Percentiles rank a stretch among this genome's conserved stretches.
Evolutionary conservation across 1,284 basidiomycete genomes (phyloP).

Genomic region (Leccinum subrobustum): DNA sequence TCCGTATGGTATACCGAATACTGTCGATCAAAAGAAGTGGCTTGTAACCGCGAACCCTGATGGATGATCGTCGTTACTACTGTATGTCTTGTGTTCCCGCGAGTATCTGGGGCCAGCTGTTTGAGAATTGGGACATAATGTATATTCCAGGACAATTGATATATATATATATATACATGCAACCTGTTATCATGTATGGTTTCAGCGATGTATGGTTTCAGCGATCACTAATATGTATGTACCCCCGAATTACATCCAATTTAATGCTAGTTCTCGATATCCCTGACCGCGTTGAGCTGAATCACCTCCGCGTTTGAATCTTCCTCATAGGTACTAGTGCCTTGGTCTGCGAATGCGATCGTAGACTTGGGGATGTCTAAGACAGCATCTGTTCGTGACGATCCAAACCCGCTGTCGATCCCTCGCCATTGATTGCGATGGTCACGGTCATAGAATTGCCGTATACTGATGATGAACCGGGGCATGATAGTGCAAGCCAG

Average conservation of each 20-base stretch:
- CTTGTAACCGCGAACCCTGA: neutral
- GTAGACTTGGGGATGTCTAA: too few relatives aligned
- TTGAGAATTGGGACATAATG: neutral
- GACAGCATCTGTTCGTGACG: neutral
- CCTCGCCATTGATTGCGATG: neutral
- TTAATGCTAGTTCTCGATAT: too few relatives aligned
- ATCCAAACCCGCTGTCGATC: neutral
- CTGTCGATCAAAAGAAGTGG: neutral
- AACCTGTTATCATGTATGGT: too few relatives aligned
- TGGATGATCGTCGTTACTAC: neutral
- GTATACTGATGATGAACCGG: neutral
- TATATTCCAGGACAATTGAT: neutral
- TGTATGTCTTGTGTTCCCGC: neutral
- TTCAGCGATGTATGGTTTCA: neutral
- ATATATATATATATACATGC: too few relatives aligned
- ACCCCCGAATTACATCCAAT: too few relatives aligned
- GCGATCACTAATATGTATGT: neutral
- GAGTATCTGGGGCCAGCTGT: neutral
- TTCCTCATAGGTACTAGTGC: neutral
- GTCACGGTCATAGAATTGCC: neutral
- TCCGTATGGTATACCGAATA: neutral
- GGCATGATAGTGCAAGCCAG: neutral
- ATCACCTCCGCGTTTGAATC: neutral
- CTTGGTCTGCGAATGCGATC: too few relatives aligned
- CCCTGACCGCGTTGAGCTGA: neutral